A percentile compares a stretch with the other conserved stretches of the same genome.
These are phyloP conservation scores for Phaeosphaeriaceae sp. DNA, from an alignment of 2,329 filamentous ascomycete genomes.

Conservation along the genomic window DNA sequence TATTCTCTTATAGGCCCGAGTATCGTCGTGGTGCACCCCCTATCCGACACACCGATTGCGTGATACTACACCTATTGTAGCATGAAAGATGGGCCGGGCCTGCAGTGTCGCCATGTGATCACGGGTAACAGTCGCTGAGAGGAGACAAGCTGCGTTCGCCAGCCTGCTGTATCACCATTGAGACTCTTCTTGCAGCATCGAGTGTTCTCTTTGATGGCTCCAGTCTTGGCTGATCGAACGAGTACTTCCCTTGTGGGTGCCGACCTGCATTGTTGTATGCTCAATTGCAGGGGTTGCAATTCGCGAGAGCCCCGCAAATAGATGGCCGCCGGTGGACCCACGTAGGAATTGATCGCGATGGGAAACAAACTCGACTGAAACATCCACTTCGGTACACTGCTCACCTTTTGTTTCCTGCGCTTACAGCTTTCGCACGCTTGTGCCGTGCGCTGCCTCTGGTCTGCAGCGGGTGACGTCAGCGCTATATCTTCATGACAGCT, in stretches of 20 bases:
- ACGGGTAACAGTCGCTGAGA: too few relatives aligned
- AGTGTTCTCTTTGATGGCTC: too few relatives aligned
- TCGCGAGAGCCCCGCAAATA: background rate
- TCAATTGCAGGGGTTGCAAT: background rate
- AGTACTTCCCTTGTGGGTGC: background rate
- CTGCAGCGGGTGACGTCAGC: slow-evolving; percentile 61
- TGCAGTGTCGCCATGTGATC: background rate
- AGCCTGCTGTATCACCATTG: too few relatives aligned
- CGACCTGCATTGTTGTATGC: background rate
- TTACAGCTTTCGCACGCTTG: slow-evolving; percentile 72
- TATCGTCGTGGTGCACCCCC: background rate
- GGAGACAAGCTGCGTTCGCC: too few relatives aligned
- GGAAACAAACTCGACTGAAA: background rate
- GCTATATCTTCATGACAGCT: background rate
- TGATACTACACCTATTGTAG: background rate
- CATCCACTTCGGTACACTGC: slow-evolving; percentile 20
- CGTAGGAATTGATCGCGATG: background rate
- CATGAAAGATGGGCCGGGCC: too few relatives aligned
- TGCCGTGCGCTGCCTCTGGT: slow-evolving; percentile 68
- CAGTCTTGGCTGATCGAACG: too few relatives aligned
- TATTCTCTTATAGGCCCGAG: background rate
- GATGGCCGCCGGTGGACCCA: background rate
- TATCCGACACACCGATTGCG: background rate
- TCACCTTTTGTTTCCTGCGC: slow-evolving; percentile 71
- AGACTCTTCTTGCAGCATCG: too few relatives aligned